phyloP scores from a whole-genome alignment of 2,329 filamentous ascomycete genomes.

The Colletotrichum coccodes region DNA sequence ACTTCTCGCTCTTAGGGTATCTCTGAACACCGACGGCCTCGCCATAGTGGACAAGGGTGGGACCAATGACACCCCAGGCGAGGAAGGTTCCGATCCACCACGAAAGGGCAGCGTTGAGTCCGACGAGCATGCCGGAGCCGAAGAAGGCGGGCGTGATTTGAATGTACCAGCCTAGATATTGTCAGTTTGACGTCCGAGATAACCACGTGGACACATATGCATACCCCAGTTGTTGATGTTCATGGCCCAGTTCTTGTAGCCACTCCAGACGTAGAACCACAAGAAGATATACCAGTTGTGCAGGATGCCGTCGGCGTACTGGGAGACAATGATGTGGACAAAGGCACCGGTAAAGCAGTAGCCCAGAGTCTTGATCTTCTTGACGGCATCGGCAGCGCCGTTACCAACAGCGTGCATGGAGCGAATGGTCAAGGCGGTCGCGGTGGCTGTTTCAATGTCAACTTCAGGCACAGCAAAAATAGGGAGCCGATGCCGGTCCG shows the following conservation, averaged over 20 bases:
- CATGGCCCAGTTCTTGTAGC: slow-evolving; percentile 60
- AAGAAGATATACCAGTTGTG: slow-evolving; percentile 67
- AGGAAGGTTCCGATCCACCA: slow-evolving; percentile 67
- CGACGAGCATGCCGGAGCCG: slow-evolving; percentile 60
- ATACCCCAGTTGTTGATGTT: slow-evolving; percentile 66
- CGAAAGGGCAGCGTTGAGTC: slow-evolving; percentile 64
- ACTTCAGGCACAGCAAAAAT: background rate
- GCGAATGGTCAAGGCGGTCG: slow-evolving; percentile 69
- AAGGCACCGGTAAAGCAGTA: slow-evolving; percentile 62
- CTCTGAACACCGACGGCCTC: slow-evolving; percentile 56
- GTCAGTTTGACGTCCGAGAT: background rate
- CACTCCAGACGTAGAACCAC: slow-evolving; percentile 65
- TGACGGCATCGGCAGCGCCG: slow-evolving; percentile 61
- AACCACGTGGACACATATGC: background rate
- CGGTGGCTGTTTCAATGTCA: slow-evolving; percentile 50
- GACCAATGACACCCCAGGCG: slow-evolving; percentile 64
- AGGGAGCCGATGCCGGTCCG: no score
- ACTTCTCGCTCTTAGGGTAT: slow-evolving; percentile 36
- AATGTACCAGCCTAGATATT: slow-evolving; percentile 59
- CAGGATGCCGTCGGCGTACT: slow-evolving; percentile 69
- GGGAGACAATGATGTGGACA: slow-evolving; percentile 62
- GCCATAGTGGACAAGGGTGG: slow-evolving; percentile 58
- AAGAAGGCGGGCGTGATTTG: slow-evolving; percentile 71
- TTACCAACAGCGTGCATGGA: slow-evolving; percentile 67
- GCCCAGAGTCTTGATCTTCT: slow-evolving; percentile 65